Evolutionary conservation across 2,329 filamentous ascomycete species (phyloP).

Genomic region (Colletotrichum caudatum): DNA sequence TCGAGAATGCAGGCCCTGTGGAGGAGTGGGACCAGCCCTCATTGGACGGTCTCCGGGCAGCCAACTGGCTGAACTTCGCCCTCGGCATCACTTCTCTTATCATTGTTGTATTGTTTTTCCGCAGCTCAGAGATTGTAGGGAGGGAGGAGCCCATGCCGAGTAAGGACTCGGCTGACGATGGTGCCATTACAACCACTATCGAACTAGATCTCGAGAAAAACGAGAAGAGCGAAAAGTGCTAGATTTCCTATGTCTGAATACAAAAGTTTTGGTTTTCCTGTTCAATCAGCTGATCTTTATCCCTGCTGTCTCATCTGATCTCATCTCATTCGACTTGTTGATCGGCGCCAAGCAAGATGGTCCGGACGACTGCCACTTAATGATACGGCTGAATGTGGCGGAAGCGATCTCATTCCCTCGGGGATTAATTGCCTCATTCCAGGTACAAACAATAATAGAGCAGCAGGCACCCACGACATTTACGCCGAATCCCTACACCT

Average conservation of each 20-base stretch:
- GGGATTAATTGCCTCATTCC: not conserved
- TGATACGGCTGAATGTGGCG: not conserved
- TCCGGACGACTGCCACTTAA: no score
- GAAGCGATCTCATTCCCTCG: conserved; percentile 1
- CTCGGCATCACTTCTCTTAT: conserved; percentile 58
- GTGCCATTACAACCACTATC: conserved; percentile 36
- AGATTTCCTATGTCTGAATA: conserved; percentile 17
- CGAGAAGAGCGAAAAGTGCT: conserved; percentile 19
- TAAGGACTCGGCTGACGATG: conserved; percentile 40
- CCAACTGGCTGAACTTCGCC: conserved; percentile 65
- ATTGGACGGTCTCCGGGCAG: conserved; percentile 61
- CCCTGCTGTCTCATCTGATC: not conserved
- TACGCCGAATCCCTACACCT: not conserved
- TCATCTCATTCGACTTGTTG: not conserved
- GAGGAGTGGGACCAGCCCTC: conserved; percentile 59
- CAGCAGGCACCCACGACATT: not conserved
- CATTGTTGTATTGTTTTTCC: conserved; percentile 62
- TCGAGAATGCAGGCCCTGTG: conserved; percentile 59
- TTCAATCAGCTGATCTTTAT: not conserved
- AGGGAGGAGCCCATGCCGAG: conserved; percentile 46
- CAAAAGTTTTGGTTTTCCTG: conserved; percentile 17
- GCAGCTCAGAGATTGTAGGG: conserved; percentile 65
- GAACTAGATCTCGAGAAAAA: conserved; percentile 12
- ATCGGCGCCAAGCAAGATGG: not conserved
- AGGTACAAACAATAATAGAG: not conserved